These are phyloP conservation scores for Paraleonurus japonicus DNA, from an alignment of 257 asterid species.

Conservation along the genomic window DNA sequence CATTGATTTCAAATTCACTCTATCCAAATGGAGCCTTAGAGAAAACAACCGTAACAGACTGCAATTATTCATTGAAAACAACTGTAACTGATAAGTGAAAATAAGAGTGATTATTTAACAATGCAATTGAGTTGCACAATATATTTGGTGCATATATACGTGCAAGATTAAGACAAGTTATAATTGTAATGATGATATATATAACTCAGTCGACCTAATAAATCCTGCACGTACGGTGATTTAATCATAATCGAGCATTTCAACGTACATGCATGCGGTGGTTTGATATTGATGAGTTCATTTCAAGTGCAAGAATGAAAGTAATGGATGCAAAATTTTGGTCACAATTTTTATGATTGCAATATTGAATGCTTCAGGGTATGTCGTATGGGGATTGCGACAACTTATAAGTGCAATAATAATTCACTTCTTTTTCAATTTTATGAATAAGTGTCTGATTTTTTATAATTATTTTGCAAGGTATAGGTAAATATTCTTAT, in stretches of 20 bases:
- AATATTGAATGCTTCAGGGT: not conserved
- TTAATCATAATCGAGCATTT: not conserved
- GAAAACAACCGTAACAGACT: too few species aligned
- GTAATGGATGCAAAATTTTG: not conserved
- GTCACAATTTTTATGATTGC: not conserved
- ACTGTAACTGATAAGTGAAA: too few species aligned
- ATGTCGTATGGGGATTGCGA: not conserved
- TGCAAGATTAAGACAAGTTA: not conserved
- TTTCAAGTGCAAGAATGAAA: not conserved
- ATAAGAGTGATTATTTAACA: too few species aligned
- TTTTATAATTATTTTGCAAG: too few species aligned
- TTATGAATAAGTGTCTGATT: not conserved
- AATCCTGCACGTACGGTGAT: not conserved
- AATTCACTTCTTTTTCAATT: not conserved
- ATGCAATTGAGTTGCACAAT: too few species aligned
- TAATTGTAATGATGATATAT: not conserved
- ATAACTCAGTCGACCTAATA: not conserved
- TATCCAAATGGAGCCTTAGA: too few species aligned
- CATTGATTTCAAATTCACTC: too few species aligned
- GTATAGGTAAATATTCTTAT: not conserved
- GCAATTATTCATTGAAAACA: too few species aligned
- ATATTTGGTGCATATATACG: too few species aligned
- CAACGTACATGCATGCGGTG: not conserved
- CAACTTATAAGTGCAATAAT: not conserved
- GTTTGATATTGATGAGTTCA: not conserved